These are phyloP conservation scores for Cryptosporidium canis DNA, from an alignment of 169 alveolate genomes.

Conservation along the genomic window DNA sequence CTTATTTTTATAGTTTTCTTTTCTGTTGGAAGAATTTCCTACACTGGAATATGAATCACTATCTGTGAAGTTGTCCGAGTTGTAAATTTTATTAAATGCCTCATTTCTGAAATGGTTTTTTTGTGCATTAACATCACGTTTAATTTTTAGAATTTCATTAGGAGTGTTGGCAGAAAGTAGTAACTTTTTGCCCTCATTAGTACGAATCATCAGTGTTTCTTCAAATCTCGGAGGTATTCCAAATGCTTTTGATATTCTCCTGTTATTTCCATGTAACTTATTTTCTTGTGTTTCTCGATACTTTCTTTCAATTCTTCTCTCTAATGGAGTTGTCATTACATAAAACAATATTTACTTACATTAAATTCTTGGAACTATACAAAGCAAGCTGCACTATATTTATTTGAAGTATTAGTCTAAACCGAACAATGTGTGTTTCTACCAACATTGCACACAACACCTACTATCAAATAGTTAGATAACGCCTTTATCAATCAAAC, in stretches of 20 bases:
- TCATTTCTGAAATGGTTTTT: neutral
- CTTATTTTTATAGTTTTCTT: neutral
- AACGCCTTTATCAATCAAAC: neutral
- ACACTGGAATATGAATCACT: slow-evolving; percentile 5
- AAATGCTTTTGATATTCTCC: slow-evolving; percentile 36
- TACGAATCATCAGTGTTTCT: slow-evolving; percentile 21
- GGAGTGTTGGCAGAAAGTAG: slow-evolving; percentile 48
- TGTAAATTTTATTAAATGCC: neutral
- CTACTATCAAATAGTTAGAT: neutral
- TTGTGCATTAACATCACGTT: neutral
- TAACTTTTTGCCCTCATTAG: slow-evolving; percentile 40
- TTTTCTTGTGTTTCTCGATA: neutral
- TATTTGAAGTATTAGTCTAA: neutral
- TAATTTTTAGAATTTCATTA: neutral
- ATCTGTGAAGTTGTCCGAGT: neutral
- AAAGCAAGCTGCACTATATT: neutral
- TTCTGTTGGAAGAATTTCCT: neutral
- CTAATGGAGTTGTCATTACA: slow-evolving; percentile 56
- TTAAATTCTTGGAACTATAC: slow-evolving; percentile 2
- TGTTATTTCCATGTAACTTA: neutral
- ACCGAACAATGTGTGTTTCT: slow-evolving; percentile 33
- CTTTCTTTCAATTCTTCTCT: slow-evolving; percentile 37
- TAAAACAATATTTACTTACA: neutral
- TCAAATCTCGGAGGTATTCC: slow-evolving; percentile 71
- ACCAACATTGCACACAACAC: slow-evolving; percentile 56